phyloP scores from a whole-genome alignment of 345 rosid species.

The Lepidium didymum region DNA sequence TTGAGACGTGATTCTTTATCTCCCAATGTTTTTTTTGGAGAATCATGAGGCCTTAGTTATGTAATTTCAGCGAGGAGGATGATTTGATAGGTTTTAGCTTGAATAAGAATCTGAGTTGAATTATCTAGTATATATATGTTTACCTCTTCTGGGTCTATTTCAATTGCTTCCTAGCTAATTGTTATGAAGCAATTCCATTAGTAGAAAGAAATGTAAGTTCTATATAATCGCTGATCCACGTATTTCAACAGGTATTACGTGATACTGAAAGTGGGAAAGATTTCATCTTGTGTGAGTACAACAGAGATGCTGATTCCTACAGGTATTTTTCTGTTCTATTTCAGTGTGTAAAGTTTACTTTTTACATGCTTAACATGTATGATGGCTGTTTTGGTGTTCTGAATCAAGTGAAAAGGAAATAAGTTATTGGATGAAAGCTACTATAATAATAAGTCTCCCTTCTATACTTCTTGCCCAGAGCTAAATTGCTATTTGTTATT shows the following conservation, averaged over 20 bases:
- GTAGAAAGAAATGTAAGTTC: background rate
- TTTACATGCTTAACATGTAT: background rate
- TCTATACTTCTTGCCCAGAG: background rate
- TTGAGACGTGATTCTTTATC: background rate
- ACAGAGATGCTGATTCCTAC: conserved; percentile 95
- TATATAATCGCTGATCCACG: background rate
- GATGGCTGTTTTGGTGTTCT: background rate
- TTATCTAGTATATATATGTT: background rate
- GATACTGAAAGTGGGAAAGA: conserved; percentile 69
- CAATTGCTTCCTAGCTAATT: background rate
- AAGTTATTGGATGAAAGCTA: background rate
- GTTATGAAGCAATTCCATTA: background rate
- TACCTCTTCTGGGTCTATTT: background rate
- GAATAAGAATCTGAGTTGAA: background rate
- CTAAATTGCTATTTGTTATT: background rate
- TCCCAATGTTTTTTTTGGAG: background rate
- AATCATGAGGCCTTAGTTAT: background rate
- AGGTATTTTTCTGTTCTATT: conserved; percentile 35
- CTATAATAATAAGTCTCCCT: background rate
- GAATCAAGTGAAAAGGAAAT: background rate
- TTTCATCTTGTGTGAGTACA: conserved; percentile 92
- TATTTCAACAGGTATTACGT: conserved; percentile 46
- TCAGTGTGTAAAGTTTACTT: background rate
- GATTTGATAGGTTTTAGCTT: conserved; percentile 1
- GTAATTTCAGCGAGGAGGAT: background rate